Conservation (phyloP, 1,139 yeast genomes). For the Geotrichum reessii region DNA sequence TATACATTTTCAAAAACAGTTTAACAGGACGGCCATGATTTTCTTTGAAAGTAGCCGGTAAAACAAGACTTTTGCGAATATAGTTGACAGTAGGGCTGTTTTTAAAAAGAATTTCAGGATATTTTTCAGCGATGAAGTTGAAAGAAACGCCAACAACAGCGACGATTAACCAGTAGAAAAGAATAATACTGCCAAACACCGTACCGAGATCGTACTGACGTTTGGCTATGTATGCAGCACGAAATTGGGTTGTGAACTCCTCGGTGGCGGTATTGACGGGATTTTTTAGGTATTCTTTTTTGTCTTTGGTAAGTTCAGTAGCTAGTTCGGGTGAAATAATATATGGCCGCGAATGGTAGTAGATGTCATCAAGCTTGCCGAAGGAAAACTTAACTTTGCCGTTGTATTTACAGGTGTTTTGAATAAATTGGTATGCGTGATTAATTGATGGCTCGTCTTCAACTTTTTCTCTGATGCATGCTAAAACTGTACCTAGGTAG, state of each 20-base stretch:
- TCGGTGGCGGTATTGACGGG: slow-evolving; percentile 10
- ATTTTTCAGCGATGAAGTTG: slow-evolving; percentile 20
- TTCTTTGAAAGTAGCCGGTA: slow-evolving; percentile 34
- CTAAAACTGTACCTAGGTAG: slow-evolving; percentile 15
- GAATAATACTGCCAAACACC: slow-evolving; percentile 25
- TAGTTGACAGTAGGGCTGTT: slow-evolving; percentile 21
- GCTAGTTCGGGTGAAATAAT: slow-evolving; percentile 2
- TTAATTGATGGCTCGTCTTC: slow-evolving; percentile 10
- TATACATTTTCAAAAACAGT: slow-evolving; percentile 22
- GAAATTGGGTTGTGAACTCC: slow-evolving; percentile 9
- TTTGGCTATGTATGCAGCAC: slow-evolving; percentile 19
- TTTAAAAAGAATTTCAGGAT: slow-evolving; percentile 21
- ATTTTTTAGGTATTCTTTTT: background rate
- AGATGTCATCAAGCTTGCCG: slow-evolving; percentile 18
- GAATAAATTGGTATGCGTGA: slow-evolving; percentile 15
- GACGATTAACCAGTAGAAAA: slow-evolving; percentile 28
- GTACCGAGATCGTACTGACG: slow-evolving; percentile 33
- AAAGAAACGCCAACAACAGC: slow-evolving; percentile 22
- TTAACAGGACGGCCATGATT: slow-evolving; percentile 31
- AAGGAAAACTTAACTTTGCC: slow-evolving; percentile 10
- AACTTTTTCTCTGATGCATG: slow-evolving; percentile 14
- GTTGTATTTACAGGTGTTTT: slow-evolving; percentile 17
- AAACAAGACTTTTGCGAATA: slow-evolving; percentile 29
- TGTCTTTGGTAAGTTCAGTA: background rate
- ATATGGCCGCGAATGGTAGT: slow-evolving; percentile 10